These are phyloP conservation scores for Paramecium tetraurelia DNA, from an alignment of 73 alveolate species.

Conservation along the genomic window DNA sequence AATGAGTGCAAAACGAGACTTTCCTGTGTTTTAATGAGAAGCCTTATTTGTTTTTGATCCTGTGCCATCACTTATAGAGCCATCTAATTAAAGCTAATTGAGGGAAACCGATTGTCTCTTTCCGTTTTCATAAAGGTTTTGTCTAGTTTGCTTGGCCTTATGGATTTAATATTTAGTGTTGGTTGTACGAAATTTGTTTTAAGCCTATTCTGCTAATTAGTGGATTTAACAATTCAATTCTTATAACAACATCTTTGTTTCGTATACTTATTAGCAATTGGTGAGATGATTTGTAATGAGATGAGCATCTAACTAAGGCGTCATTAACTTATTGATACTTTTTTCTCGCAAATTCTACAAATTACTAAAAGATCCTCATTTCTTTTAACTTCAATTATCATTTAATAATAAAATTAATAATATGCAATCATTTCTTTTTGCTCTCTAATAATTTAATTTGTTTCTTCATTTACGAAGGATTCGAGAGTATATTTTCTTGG, in stretches of 20 bases:
- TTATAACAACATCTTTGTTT: not conserved
- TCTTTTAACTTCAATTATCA: not conserved
- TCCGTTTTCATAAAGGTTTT: not conserved
- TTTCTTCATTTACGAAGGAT: not conserved
- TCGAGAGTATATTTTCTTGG: not conserved
- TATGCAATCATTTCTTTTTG: not conserved
- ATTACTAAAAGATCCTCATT: not conserved
- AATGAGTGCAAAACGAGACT: not conserved
- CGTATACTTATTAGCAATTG: not conserved
- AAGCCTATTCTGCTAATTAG: not conserved
- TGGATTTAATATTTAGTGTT: not conserved
- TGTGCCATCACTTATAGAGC: not conserved
- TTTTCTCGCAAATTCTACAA: slow-evolving; percentile 35
- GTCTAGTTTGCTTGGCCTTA: not conserved
- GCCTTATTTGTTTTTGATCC: not conserved
- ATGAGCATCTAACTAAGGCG: slow-evolving; percentile 21
- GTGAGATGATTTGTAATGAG: not conserved
- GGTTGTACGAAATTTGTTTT: not conserved
- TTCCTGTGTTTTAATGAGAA: not conserved
- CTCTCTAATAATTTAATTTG: not conserved
- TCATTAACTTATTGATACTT: not conserved
- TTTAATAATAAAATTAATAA: not conserved
- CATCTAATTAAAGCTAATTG: not conserved
- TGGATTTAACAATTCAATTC: not conserved
- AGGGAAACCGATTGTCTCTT: not conserved